Base-by-base conservation (phyloP, 2,329 filamentous ascomycete genomes). In the Ceratocystiopsis sp. region DNA sequence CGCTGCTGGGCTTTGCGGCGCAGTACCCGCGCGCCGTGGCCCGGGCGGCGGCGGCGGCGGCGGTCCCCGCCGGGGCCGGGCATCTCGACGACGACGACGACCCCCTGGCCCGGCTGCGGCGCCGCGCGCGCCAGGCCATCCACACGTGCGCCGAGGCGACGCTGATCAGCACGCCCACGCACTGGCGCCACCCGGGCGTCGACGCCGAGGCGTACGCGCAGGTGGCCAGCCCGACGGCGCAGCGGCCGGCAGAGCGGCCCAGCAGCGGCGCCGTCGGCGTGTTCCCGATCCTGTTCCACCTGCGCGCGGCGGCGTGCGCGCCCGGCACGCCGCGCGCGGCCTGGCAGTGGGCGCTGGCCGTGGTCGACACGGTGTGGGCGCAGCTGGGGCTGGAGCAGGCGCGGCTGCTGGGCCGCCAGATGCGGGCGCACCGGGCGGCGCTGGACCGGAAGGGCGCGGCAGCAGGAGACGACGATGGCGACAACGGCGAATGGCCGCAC, bases 341-440 rank as follows among this genome's bases (percentile, higher is more conserved):
- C 43, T 67, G 61, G 57, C 47, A 59, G 18, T 73, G 68, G 67
- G 58, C 63, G 0, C 52, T 67, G 42, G 57, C 54, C 15, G 55
- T 65, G 16, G 53, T 71, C 43, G 63, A 68, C 37, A 66, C 66
- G 11, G 62, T 71, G 13, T 72, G 66, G 64, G 56, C 59, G 40
- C 61, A 66, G 37, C 64, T 70, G 55, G 69, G 69, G 10, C 70
- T 73, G 63, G 54, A 66, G 33, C 65, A 69, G 48, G 68, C 67
- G 2, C 59, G 61, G 43, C 54, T 58, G 16, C 55, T 70, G 46
- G 62, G 63, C 35, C 63, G 67, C 37, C 51, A 50, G 29, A 46
- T 57, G 18, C 49, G 51, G n/a, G 43, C 45, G 1, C 51, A 55
- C 39, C 44, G 46, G 17, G 53, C 52, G 8, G 42, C 41, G 15